A percentile compares a stretch with the other conserved stretches of the same genome.
Evolutionary conservation across 805 yeast species (phyloP).

Genomic region (Komagataella kurtzmanii): DNA sequence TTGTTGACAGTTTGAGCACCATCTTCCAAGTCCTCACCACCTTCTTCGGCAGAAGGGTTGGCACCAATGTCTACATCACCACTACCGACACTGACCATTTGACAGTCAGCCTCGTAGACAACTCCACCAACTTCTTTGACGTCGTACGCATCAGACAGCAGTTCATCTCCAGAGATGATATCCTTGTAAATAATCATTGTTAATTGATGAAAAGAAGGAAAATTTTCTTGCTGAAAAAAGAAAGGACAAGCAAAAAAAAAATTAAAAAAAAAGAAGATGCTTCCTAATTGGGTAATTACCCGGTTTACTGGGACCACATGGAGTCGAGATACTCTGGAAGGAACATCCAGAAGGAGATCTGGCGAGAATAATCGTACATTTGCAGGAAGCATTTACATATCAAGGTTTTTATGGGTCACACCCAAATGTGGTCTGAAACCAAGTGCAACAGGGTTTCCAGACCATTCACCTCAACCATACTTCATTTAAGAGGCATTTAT

Average conservation of each 20-base stretch:
- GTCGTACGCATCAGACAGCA: constrained; percentile 95
- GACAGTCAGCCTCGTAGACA: constrained; percentile 94
- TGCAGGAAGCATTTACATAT: background rate
- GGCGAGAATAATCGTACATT: background rate
- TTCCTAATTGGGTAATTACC: background rate
- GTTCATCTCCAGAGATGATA: constrained; percentile 88
- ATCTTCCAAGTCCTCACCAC: constrained; percentile 69
- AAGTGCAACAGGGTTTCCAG: background rate
- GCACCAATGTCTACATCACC: constrained; percentile 98
- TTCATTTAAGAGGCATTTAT: background rate
- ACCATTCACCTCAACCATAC: background rate
- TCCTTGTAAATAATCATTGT: constrained; percentile 42
- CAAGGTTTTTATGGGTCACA: background rate
- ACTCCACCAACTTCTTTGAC: constrained; percentile 75
- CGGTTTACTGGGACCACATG: background rate
- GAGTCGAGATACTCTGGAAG: background rate
- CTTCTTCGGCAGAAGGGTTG: constrained; percentile 98
- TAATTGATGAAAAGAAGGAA: background rate
- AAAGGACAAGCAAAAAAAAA: background rate
- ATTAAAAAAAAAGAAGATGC: background rate
- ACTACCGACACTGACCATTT: constrained; percentile 73
- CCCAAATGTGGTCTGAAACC: background rate
- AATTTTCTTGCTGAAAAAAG: background rate
- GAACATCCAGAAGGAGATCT: background rate
- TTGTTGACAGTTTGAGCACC: constrained; percentile 90